Evolutionary conservation across 2,329 filamentous ascomycete species (phyloP), one percentile per base, ranked within the genome.

Genomic region (Cladobotryum mycophilum): DNA sequence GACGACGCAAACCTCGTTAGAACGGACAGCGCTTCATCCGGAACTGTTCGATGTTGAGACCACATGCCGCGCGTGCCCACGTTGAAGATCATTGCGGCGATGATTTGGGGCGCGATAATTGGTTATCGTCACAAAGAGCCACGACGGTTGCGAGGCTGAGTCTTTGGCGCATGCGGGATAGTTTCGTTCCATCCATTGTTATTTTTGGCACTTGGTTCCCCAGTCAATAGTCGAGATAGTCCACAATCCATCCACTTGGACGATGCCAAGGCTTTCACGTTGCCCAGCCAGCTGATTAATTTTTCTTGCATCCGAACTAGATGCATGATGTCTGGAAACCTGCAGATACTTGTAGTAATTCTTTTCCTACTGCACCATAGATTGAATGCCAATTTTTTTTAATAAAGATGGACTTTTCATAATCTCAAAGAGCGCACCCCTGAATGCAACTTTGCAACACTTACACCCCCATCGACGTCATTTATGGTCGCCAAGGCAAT

Each of bases 401-500:
- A 30, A 30, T 30, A 30, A 30, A 12, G 17, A 14, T n/a, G 20
- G 18, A 18, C 20, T n/a, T 20, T 25, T 18, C 25, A 25, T 22
- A 14, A 42, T 18, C 40, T 15, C 3, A 20, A 6, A 42, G 20
- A 42, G 5, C n/a, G 20, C 20, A 6, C 20, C 35, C 47, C 41
- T 49, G 50, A 49, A 45, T 18, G 11, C 34, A 41, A 44, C 12
- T 7, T 17, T 18, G 11, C 34, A 41, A 44, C 12, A 12, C 25
- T 22, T 30, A 30, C 18, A 17, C 30, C 14, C 40, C 43, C 38
- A 41, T 52, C 50, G 50, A 52, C 50, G 50, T 52, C 50, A 52
- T 45, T 47, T 37, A 30, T 30, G 34, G 50, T 52, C 46, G 41
- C 50, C 50, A 45, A 49, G 50, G 30, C 50, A 52, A 51, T 51